A percentile compares a stretch with the other conserved stretches of the same genome.
phyloP scores from a whole-genome alignment of 331 rosid genomes.

The Malus hybrid region DNA sequence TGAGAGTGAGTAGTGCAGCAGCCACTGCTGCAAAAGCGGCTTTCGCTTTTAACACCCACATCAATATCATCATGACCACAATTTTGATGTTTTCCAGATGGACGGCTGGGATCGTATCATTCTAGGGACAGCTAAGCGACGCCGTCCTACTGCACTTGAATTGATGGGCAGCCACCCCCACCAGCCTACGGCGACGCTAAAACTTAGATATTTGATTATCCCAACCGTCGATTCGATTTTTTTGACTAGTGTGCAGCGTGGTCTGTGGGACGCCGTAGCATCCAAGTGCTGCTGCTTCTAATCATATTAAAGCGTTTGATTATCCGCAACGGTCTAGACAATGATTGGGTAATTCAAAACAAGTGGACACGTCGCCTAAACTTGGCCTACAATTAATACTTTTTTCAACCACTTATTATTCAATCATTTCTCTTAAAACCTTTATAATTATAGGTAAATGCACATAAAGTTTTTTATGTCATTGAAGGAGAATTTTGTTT shows the following conservation, averaged over 20 bases:
- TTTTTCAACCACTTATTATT: neutral
- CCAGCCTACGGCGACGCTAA: neutral
- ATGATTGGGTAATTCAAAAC: slow-evolving; percentile 27
- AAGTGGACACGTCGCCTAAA: slow-evolving; percentile 20
- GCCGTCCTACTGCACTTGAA: neutral
- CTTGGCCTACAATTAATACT: neutral
- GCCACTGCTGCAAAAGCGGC: slow-evolving; percentile 18
- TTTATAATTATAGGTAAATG: no score
- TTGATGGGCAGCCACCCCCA: neutral
- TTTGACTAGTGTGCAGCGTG: neutral
- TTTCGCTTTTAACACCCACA: neutral
- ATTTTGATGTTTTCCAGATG: neutral
- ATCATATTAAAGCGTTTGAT: neutral
- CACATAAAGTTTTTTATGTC: no score
- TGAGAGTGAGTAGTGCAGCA: neutral
- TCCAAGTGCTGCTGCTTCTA: neutral
- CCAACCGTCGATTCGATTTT: neutral
- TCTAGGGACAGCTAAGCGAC: neutral
- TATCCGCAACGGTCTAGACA: slow-evolving; percentile 8
- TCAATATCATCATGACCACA: neutral
- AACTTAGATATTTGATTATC: neutral
- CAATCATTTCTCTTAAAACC: slow-evolving; percentile 23
- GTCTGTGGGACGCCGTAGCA: neutral
- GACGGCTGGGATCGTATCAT: slow-evolving; percentile 25
- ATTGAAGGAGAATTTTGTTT: no score